Conservation (phyloP, 768 basidiomycete species). For the Phylloporus sp. region DNA sequence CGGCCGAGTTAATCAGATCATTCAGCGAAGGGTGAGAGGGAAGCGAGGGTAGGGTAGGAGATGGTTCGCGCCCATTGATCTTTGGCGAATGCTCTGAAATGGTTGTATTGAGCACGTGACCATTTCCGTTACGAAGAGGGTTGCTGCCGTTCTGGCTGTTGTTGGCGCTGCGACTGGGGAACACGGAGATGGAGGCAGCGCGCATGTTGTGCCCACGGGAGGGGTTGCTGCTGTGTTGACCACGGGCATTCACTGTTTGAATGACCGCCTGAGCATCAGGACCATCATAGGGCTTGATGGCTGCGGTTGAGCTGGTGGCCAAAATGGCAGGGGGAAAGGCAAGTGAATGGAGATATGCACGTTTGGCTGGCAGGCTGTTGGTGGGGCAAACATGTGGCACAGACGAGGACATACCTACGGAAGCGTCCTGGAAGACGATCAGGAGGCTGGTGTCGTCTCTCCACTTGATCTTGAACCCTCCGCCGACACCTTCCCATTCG, state of each 20-base stretch:
- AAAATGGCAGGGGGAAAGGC: conserved; percentile 76
- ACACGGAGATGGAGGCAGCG: conserved; percentile 60
- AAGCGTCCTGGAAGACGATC: conserved; percentile 91
- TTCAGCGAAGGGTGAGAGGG: conserved; percentile 84
- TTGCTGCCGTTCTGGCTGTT: conserved; percentile 34
- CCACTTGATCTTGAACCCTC: conserved; percentile 99
- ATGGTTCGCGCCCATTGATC: conserved; percentile 60
- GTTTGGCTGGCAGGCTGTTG: conserved; percentile 19
- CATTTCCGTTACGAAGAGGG: conserved; percentile 27
- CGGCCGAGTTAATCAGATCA: conserved; percentile 74
- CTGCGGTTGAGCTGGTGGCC: conserved; percentile 48
- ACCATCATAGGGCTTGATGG: conserved; percentile 90
- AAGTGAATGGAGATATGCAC: conserved; percentile 77
- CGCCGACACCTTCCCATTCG: conserved; percentile 80
- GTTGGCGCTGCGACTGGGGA: conserved; percentile 49
- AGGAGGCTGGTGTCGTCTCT: conserved; percentile 92
- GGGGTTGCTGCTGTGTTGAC: conserved; percentile 54
- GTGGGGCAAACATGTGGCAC: background rate
- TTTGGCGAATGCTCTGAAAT: conserved; percentile 50
- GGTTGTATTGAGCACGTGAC: conserved; percentile 37
- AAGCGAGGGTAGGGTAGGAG: conserved; percentile 76
- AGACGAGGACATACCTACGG: conserved; percentile 63
- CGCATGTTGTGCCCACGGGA: conserved; percentile 73
- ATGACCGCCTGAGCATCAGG: conserved; percentile 87
- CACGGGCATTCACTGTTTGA: conserved; percentile 75